Base-by-base conservation (phyloP, 1,284 basidiomycete species). In the Pseudozyma sp. region DNA sequence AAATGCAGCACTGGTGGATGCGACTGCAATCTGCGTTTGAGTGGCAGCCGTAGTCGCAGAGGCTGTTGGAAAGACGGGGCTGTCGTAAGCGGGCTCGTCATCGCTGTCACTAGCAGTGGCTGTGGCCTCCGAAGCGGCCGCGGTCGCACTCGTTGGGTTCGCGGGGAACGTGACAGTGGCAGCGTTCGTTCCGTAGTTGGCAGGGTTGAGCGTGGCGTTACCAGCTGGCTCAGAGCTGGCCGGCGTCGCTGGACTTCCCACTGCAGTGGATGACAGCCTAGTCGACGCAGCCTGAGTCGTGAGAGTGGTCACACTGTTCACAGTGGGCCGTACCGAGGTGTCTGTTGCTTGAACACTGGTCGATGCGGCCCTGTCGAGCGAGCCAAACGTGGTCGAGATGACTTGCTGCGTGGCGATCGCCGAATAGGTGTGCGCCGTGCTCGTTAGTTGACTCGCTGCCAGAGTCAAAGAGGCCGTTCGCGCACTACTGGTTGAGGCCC, bases 71-170 rank as follows among this genome's bases (percentile, higher is more conserved):
- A 57, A 64, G 31, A 64, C 50, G 4, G 54, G 54, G 16, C 57
- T 29, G 6, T 39, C 54, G 16, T 63, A 63, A 31, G 60, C 53
- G 40, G 48, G 53, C 43, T 63, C 53, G 30, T 51, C 54, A 19
- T 43, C 52, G 42, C 10, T 35, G 19, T 5, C 31, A 43, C 16
- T 4, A 13, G 46, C 19, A 37, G 19, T 17, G 37, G 16, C 31
- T 16, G 30, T 40, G 17, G 44, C 43, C 16, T n/a, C 43, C 14
- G 50, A 29, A 11, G 19, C 37, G 50, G 8, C 13, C 13, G 29
- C 10, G 13, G 37, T 39, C 10, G 37, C 58, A 13, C 45, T 34
- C 33, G 39, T 29, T 1, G 57, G 11, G n/a, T 30, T 16, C 14
- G 19, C 56, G 29, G 43, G 3, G 43, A 59, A 47, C 11, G 58